Evolutionary conservation across 257 asterid genomes (phyloP), one percentile per base, ranked within the genome.

Genomic region (Plantago major): DNA sequence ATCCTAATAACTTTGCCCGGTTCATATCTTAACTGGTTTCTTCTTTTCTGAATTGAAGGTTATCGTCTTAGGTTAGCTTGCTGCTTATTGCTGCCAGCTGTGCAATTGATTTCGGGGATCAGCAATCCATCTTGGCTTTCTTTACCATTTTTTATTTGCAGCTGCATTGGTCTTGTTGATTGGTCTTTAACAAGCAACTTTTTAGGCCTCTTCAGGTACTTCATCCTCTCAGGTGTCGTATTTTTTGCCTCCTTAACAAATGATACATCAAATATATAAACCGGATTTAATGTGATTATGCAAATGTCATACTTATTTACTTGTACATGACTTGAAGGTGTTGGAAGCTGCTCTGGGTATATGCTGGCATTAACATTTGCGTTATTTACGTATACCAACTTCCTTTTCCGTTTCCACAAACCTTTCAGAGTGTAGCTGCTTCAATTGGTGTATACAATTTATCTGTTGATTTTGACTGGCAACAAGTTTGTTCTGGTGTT

Each of bases 81-180:
- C 68, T 93, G 96, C 88, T 83, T 93, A 65, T 71, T 93, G 74
- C 89, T 93, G 80, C 99, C 99, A 65, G 97, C 81, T 58, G 82
- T 93, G 85, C 99, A 93, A 86, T 75, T 93, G 85, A 88, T 79
- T 65, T 84, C 78, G 44, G 99, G 99, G 73, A 93, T 93, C 74
- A 87, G 97, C 86, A 79, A 87, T 68, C 99, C 99, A 53, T 93
- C 97, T 72, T 93, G 99, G 99, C 91, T 93, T 72, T 93, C 95
- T 47, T 77, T 93, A 76, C 99, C 99, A 11, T 87, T 89, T 73
- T 93, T 93, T 60, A 72, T 87, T 62, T 87, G 95, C 82, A 93
- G 97, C 80, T 93, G 97, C 64, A 84, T 89, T 74, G 96, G 97
- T 46, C 94, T 93, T 60, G 96, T 93, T 60, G 91, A 87, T 75